These are phyloP conservation scores for Pyrenophora tritici-repentis DNA, from an alignment of 2,329 filamentous ascomycete genomes.

Conservation along the genomic window DNA sequence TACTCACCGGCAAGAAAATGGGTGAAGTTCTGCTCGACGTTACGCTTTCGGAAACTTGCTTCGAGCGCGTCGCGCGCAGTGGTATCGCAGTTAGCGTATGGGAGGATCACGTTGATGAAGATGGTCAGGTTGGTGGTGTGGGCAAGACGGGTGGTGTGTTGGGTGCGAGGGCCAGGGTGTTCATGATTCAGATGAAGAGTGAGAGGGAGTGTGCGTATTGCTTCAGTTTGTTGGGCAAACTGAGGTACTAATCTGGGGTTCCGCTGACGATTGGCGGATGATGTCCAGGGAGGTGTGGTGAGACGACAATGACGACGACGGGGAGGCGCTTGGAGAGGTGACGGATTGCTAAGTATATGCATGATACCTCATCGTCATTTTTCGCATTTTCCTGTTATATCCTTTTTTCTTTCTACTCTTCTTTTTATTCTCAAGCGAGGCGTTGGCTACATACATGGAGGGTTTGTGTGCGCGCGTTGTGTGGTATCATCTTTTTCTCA, in stretches of 20 bases:
- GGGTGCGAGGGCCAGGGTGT: slow-evolving; percentile 61
- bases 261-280: neutral
- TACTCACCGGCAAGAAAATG: slow-evolving; percentile 74
- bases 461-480: no score
- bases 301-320: no score
- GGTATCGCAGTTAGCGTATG: slow-evolving; percentile 90
- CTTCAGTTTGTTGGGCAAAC: slow-evolving; percentile 56
- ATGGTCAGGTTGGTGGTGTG: slow-evolving; percentile 65
- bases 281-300: no score
- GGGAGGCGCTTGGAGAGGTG: no score
- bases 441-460: neutral
- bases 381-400: no score
- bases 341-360: neutral
- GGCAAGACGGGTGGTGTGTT: slow-evolving; percentile 62
- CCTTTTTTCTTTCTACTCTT: no score
- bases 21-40: slow-evolving; percentile 77
- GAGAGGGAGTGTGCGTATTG: slow-evolving; percentile 57
- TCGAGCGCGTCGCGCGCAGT: slow-evolving; percentile 79
- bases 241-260: slow-evolving; percentile 47
- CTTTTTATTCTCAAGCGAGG: no score
- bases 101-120: slow-evolving; percentile 60
- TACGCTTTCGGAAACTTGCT: slow-evolving; percentile 81
- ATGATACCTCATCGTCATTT: no score
- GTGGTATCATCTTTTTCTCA: no score
- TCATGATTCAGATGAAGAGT: slow-evolving; percentile 64